Conservation (phyloP, 2,329 filamentous ascomycete species). For the Diaporthe batatas region DNA sequence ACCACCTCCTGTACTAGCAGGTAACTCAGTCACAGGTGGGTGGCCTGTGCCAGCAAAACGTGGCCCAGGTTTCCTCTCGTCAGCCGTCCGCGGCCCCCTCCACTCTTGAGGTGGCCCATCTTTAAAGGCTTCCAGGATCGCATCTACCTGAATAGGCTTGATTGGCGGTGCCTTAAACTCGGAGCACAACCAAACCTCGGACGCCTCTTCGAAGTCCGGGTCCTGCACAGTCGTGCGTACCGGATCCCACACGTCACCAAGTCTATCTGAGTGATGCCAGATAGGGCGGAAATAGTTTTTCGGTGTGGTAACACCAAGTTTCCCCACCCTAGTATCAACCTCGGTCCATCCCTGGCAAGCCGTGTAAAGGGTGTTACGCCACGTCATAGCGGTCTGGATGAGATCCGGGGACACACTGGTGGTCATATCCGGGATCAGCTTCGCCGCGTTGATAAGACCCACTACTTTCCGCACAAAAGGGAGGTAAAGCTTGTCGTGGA, state of each 20-base stretch:
- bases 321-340: too few species aligned
- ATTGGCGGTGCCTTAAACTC: neutral
- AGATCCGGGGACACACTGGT: too few species aligned
- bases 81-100: neutral
- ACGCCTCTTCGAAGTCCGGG: neutral
- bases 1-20: too few species aligned
- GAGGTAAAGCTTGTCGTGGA: neutral
- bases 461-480: neutral
- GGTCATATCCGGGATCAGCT: neutral
- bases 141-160: too few species aligned
- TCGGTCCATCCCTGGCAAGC: neutral
- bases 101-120: neutral
- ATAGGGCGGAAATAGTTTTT: neutral
- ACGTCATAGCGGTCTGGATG: neutral
- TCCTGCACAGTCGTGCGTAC: neutral
- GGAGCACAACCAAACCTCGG: neutral
- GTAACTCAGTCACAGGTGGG: too few species aligned
- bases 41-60: too few species aligned
- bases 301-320: neutral
- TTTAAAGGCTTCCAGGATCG: neutral
- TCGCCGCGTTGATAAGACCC: neutral
- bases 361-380: neutral
- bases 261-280: neutral
- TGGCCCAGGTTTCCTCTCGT: too few species aligned
- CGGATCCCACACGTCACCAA: neutral